Conservation (phyloP, 768 basidiomycete species). For the Gyrodon lividus region DNA sequence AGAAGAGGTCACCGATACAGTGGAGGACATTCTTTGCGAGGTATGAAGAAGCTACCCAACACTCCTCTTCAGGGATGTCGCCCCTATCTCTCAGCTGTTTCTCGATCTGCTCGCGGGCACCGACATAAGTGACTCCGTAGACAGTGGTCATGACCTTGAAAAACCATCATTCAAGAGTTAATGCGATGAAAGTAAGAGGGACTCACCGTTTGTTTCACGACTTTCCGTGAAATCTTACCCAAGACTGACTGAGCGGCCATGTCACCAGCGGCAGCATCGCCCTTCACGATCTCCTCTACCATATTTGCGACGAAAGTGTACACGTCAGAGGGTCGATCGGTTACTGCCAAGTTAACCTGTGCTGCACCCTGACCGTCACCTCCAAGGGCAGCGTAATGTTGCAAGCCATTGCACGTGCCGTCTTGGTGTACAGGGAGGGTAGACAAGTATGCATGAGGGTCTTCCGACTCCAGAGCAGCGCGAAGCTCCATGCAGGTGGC, state of each 20-base stretch:
- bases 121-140: constrained; percentile 95
- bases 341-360: constrained; percentile 88
- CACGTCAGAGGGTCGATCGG: constrained; percentile 89
- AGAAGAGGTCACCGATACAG: constrained; percentile 91
- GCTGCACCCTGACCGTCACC: constrained; percentile 85
- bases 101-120: constrained; percentile 93
- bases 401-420: constrained; percentile 96
- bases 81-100: constrained; percentile 77
- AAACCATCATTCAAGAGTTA: not conserved
- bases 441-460: constrained; percentile 57
- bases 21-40: constrained; percentile 74
- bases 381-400: constrained; percentile 97
- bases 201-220: constrained; percentile 94
- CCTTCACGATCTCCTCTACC: constrained; percentile 67
- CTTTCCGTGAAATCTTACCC: constrained; percentile 86
- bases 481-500: constrained; percentile 90
- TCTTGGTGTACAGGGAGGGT: constrained; percentile 94
- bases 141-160: constrained; percentile 95
- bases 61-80: constrained; percentile 69
- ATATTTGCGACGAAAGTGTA: constrained; percentile 89
- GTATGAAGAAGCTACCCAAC: constrained; percentile 74
- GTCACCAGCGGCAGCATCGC: constrained; percentile 53
- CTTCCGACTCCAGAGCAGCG: constrained; percentile 70
- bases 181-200: not conserved
- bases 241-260: constrained; percentile 56